Base-by-base conservation (phyloP, 1,284 basidiomycete genomes). In the Xerocomus tenax region DNA sequence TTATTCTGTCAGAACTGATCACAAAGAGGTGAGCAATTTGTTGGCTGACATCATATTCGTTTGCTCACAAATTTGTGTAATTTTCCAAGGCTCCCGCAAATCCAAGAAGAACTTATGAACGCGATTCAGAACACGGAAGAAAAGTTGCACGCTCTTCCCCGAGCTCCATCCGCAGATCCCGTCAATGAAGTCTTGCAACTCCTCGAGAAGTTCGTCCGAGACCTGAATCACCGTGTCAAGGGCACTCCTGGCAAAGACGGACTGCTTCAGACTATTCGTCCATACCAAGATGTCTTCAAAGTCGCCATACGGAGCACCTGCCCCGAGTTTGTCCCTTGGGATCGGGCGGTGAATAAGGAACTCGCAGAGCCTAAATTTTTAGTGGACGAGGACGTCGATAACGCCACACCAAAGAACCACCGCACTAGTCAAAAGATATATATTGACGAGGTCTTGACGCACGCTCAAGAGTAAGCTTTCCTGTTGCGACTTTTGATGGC, bases 1-100 rank as follows among this genome's bases (percentile, higher is more conserved):
- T 67, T 6, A 74, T 78, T 5, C 61, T 87, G 1, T 79, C 80
- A 0, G 72, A 78, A 45, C 66, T 82, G 1, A 84, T 86, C 29
- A 64, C 74, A 0, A 76, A 75, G 54, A 66, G 79, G 82, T 80
- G 45, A 7, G 69, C 58, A 1, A 7, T 5, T 10, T 5, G 10
- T 30, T 21, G 0, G 2, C 28, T 18, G 29, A 8, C 5, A 25
- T 26, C 38, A 12, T 38, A 6, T 26, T 18, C n/a, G 1, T 26
- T 12, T 42, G 6, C 54, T 48, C 19, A 54, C 8, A 5, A 8
- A 40, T 42, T 21, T 16, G n/a, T 10, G 12, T 18, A 35, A 9
- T 23, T 10, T 8, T n/a, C 39, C 18, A 46, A 88, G 86, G 41
- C 72, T 88, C 0, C 85, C 84, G 0, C 69, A 75, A 49, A 78